Percentiles rank a stretch among this genome's conserved stretches.
Evolutionary conservation across 2,329 filamentous ascomycete genomes (phyloP).

Genomic region (Colletotrichum magnum): DNA sequence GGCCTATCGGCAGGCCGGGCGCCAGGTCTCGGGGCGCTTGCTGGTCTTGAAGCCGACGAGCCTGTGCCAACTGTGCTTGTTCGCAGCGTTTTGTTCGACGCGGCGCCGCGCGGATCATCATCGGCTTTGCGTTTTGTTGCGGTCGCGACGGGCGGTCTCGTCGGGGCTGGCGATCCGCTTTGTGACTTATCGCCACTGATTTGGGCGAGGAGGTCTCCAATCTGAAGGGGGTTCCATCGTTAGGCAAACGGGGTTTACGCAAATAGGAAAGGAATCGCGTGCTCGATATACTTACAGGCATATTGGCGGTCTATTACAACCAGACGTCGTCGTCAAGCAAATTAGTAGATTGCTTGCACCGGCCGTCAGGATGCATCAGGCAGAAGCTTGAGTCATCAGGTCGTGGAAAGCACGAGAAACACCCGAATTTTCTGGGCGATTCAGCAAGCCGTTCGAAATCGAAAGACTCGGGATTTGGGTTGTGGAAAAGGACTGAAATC

Average conservation of each 20-base stretch:
- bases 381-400: conserved; percentile 39
- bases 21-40: conserved; percentile 43
- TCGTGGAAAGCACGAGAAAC: conserved; percentile 30
- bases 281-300: conserved; percentile 41
- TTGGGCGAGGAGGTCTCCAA: conserved; percentile 71
- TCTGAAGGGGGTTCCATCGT: conserved; percentile 45
- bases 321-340: conserved; percentile 40
- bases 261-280: neutral
- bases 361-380: conserved; percentile 40
- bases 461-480: neutral
- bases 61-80: conserved; percentile 32
- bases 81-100: conserved; percentile 59
- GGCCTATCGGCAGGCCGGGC: conserved; percentile 25
- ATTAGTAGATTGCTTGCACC: conserved; percentile 38
- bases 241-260: conserved; percentile 7
- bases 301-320: conserved; percentile 34
- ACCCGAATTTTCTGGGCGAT: conserved; percentile 29
- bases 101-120: conserved; percentile 59
- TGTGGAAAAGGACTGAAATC: neutral
- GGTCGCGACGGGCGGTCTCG: conserved; percentile 48
- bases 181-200: conserved; percentile 69
- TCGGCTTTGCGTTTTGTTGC: conserved; percentile 71
- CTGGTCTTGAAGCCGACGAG: conserved; percentile 46
- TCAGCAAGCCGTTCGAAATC: conserved; percentile 25
- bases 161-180: conserved; percentile 49